Evolutionary conservation across 176 grass and related monocot genomes (phyloP).

Genomic region (Ampelocalamus luodianensis): DNA sequence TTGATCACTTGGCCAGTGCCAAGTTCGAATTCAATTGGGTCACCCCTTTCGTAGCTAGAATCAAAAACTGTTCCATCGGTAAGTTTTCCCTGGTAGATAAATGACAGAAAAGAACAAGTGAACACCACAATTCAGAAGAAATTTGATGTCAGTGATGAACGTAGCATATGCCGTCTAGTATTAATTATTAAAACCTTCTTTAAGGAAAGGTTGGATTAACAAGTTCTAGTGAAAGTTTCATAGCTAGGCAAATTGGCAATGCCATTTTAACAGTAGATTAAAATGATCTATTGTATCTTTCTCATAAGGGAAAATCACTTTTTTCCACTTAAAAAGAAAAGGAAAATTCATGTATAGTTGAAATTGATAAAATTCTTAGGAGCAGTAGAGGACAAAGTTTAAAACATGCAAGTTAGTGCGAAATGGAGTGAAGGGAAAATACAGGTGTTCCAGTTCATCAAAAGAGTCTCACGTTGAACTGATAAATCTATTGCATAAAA

Average conservation of each 20-base stretch:
- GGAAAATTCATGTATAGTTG: background rate
- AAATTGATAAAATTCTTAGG: background rate
- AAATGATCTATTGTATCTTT: background rate
- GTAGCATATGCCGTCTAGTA: background rate
- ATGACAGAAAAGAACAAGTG: constrained; percentile 19
- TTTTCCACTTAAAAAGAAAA: background rate
- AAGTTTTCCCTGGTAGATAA: constrained; percentile 75
- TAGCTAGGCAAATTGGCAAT: background rate
- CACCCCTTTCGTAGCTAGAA: constrained; percentile 95
- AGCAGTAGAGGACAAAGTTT: background rate
- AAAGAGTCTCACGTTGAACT: background rate
- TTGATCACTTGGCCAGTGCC: constrained; percentile 98
- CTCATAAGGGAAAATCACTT: background rate
- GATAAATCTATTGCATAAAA: background rate
- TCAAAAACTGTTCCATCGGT: constrained; percentile 96
- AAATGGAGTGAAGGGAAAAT: background rate
- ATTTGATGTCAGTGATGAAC: background rate
- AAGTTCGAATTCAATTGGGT: constrained; percentile 97
- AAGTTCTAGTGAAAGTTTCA: background rate
- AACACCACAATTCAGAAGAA: constrained; percentile 4
- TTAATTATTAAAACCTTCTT: constrained; percentile 1
- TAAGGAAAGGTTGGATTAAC: background rate
- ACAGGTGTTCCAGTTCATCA: background rate
- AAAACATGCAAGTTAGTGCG: background rate
- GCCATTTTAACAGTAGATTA: background rate